These are phyloP conservation scores for Inga laurina DNA, from an alignment of 306 rosid genomes.

Conservation along the genomic window DNA sequence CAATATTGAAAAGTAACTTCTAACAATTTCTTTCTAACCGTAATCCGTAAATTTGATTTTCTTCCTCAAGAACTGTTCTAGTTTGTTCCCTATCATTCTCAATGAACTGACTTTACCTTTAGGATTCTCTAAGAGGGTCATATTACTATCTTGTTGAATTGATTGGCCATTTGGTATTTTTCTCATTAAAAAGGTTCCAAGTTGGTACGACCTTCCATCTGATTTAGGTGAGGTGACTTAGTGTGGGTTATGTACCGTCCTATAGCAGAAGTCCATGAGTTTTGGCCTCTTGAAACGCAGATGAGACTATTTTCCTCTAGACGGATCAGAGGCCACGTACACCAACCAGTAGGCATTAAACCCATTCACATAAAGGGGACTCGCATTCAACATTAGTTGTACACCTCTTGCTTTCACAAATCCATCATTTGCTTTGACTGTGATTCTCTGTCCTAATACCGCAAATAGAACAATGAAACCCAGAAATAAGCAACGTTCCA, in stretches of 20 bases:
- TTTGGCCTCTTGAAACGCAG: slow-evolving; percentile 68
- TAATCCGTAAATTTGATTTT: too few species aligned
- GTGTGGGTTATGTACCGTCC: too few species aligned
- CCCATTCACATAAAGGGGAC: slow-evolving; percentile 78
- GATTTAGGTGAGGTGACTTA: too few species aligned
- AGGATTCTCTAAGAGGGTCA: slow-evolving; percentile 1
- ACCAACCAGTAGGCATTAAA: slow-evolving; percentile 94
- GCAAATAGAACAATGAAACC: slow-evolving; percentile 38
- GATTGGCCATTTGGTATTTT: slow-evolving; percentile 10
- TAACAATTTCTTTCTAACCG: too few species aligned
- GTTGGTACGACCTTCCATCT: too few species aligned
- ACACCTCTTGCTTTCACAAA: slow-evolving; percentile 75
- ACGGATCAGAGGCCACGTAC: slow-evolving; percentile 78
- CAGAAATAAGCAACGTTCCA: slow-evolving; percentile 23
- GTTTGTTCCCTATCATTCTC: too few species aligned
- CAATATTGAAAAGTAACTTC: too few species aligned
- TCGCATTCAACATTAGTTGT: slow-evolving; percentile 64
- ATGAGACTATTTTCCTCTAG: slow-evolving; percentile 68
- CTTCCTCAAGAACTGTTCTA: too few species aligned
- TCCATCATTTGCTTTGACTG: slow-evolving; percentile 50
- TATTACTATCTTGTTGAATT: slow-evolving; percentile 19
- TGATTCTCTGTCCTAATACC: slow-evolving; percentile 24
- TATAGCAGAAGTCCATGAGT: slow-evolving; percentile 45
- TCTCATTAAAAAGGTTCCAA: slow-evolving; percentile 4
- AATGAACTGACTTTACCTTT: not conserved